Percentiles rank a stretch among this genome's conserved stretches.
Evolutionary conservation across 495 filamentous ascomycete genomes (phyloP).

Genomic region (Neurospora sublineolata): DNA sequence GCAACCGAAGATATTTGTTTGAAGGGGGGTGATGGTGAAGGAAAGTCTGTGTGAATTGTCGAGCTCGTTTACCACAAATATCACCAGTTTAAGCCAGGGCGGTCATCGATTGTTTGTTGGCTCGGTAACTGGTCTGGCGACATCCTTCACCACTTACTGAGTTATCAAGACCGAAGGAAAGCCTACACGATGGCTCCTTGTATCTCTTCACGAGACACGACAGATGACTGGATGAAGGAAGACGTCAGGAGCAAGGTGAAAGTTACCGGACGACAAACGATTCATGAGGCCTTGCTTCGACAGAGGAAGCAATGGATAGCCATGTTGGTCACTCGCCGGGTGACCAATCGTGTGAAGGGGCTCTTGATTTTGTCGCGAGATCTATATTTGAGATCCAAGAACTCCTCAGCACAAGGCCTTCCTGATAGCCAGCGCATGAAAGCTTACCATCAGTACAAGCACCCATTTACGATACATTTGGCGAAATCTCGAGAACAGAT

Average conservation of each 20-base stretch:
- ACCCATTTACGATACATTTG: not conserved
- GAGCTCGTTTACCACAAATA: not conserved
- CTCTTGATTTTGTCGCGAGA: not conserved
- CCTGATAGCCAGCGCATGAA: too few relatives aligned
- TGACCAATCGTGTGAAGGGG: not conserved
- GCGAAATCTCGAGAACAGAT: not conserved
- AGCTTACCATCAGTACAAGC: not conserved
- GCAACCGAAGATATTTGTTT: not conserved
- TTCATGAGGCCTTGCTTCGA: accelerated
- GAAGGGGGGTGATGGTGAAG: not conserved
- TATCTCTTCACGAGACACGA: not conserved
- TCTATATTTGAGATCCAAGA: not conserved
- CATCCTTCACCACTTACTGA: not conserved
- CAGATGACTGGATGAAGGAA: not conserved
- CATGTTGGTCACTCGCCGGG: not conserved
- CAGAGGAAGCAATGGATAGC: not conserved
- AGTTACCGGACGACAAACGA: not conserved
- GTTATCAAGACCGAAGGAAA: not conserved
- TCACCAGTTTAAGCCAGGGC: not conserved
- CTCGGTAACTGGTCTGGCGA: not conserved
- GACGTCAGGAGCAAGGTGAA: not conserved
- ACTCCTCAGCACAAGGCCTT: too few relatives aligned
- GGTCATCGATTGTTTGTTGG: not conserved
- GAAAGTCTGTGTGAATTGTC: not conserved
- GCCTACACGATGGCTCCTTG: not conserved